Conservation (phyloP, 257 asterid genomes). For the Solanum pimpinellifolium region DNA sequence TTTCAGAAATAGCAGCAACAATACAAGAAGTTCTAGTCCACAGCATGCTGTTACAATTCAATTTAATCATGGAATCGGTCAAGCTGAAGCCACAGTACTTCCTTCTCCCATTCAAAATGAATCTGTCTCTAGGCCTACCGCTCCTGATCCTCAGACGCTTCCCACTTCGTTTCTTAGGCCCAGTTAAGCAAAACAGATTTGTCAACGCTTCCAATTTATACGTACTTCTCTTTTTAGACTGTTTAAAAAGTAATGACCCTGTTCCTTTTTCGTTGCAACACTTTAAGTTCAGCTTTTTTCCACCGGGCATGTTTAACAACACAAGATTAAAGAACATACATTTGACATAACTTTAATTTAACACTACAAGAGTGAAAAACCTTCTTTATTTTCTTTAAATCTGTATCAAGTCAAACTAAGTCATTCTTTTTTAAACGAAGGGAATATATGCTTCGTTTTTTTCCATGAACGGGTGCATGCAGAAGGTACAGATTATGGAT, state of each 20-base stretch:
- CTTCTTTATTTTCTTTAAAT: too few species aligned
- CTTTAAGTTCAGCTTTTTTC: accelerated
- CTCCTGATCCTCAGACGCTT: not conserved
- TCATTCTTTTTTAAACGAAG: too few species aligned
- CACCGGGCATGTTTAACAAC: accelerated
- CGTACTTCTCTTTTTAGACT: not conserved
- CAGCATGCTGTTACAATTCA: constrained; percentile 1
- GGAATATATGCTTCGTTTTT: not conserved
- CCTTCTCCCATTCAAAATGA: not conserved
- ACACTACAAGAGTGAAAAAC: accelerated
- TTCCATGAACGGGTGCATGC: not conserved
- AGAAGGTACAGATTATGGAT: not conserved
- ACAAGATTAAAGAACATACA: too few species aligned
- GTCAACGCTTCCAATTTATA: not conserved
- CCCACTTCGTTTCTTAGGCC: not conserved
- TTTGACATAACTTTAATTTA: not conserved
- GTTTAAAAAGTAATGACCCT: not conserved
- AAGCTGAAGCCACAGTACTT: not conserved
- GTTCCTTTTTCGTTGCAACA: not conserved
- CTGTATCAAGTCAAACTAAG: not conserved
- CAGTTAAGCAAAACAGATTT: not conserved
- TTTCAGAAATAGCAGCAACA: not conserved
- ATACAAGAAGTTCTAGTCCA: not conserved
- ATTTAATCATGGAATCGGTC: not conserved
- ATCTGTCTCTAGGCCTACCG: not conserved